Conservation (phyloP, 2,329 filamentous ascomycete species). For the Rugonectria rugulosa region DNA sequence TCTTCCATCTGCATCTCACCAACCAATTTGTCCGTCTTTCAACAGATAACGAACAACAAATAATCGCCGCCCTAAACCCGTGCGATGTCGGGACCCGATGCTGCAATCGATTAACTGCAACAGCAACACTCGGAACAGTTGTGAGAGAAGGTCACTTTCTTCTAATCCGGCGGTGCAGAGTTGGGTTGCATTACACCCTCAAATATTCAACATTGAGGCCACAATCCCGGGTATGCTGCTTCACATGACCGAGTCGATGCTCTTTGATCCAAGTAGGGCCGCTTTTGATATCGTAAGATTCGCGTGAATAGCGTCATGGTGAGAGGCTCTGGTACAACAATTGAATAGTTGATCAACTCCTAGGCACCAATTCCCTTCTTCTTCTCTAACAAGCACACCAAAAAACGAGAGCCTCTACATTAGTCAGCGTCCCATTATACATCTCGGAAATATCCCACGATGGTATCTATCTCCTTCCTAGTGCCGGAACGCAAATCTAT, state of each 20-base stretch:
- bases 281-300: not conserved
- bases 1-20: not conserved
- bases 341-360: not conserved
- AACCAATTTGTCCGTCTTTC: not conserved
- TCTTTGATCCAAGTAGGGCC: too few species aligned
- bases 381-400: too few species aligned
- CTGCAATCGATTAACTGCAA: not conserved
- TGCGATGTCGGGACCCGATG: constrained; percentile 18
- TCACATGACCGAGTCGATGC: too few species aligned
- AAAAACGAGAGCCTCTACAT: not conserved
- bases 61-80: constrained; percentile 17
- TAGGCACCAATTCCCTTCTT: too few species aligned
- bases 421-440: constrained; percentile 11
- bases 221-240: too few species aligned
- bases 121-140: not conserved
- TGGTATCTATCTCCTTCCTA: not conserved
- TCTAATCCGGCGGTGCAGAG: too few species aligned
- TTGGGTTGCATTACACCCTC: not conserved
- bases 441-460: constrained; percentile 11
- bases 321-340: not conserved
- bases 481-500: constrained; percentile 19
- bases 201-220: not conserved
- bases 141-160: not conserved
- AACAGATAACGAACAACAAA: too few species aligned
- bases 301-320: not conserved